Evolutionary conservation across 306 rosid species (phyloP).

Genomic region (Medicago ruthenica): DNA sequence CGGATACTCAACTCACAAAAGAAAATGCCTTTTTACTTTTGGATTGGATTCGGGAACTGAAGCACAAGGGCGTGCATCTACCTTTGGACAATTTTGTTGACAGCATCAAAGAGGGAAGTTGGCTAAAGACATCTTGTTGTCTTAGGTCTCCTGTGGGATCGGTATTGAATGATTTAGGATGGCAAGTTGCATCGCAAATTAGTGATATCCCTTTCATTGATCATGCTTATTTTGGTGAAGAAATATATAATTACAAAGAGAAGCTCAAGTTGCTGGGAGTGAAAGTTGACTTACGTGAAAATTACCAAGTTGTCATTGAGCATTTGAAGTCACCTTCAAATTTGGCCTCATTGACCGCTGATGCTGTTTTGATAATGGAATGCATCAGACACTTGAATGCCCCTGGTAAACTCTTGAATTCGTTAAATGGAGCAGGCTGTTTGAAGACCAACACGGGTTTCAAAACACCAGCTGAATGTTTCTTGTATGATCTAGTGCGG

Average conservation of each 20-base stretch:
- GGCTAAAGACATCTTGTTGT: slow-evolving; percentile 66
- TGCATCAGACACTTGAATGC: not conserved
- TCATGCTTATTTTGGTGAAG: slow-evolving; percentile 50
- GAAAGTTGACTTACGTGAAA: slow-evolving; percentile 39
- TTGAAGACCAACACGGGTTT: not conserved
- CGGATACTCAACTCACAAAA: slow-evolving; percentile 57
- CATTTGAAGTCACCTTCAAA: slow-evolving; percentile 35
- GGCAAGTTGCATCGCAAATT: slow-evolving; percentile 63
- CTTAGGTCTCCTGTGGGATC: slow-evolving; percentile 66
- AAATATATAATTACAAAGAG: slow-evolving; percentile 46
- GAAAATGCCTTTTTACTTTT: slow-evolving; percentile 67
- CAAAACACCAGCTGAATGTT: not conserved
- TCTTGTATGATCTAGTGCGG: too few species aligned
- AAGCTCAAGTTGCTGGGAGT: slow-evolving; percentile 74
- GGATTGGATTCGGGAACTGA: slow-evolving; percentile 61
- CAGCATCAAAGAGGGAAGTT: slow-evolving; percentile 46
- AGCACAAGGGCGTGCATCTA: not conserved
- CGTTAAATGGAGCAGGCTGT: not conserved
- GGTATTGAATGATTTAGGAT: slow-evolving; percentile 55
- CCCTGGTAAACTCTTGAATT: not conserved
- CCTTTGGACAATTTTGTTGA: slow-evolving; percentile 48
- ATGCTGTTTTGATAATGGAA: not conserved
- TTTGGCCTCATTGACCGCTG: not conserved
- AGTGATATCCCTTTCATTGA: slow-evolving; percentile 57
- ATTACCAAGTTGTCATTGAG: not conserved